These are phyloP conservation scores for Tylopilus orsonianus DNA, from an alignment of 1,284 basidiomycete species.

Conservation along the genomic window DNA sequence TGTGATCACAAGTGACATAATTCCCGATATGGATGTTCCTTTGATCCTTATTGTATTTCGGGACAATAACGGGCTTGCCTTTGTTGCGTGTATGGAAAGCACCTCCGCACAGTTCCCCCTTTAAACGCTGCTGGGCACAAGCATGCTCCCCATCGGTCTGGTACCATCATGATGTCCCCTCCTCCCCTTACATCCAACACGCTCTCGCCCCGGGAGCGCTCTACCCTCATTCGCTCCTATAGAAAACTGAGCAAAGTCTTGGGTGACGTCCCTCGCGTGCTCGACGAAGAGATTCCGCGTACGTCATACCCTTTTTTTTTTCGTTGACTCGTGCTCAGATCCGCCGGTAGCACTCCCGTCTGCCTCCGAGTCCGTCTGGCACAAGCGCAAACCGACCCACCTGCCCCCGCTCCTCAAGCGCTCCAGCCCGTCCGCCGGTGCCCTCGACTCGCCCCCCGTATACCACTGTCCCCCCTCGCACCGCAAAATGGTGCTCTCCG, in stretches of 20 bases:
- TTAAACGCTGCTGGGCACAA: conserved; percentile 3
- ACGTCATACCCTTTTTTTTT: no score
- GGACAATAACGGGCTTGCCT: conserved; percentile 21
- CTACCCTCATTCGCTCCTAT: conserved; percentile 55
- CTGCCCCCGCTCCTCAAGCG: conserved; percentile 26
- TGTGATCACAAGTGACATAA: no score
- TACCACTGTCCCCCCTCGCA: conserved; percentile 6
- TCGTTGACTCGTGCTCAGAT: no score
- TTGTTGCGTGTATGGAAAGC: conserved; percentile 23
- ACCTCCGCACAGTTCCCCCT: conserved; percentile 9
- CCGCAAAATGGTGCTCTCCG: conserved; percentile 19
- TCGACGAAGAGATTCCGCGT: conserved; percentile 36
- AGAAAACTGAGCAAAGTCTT: conserved; percentile 62
- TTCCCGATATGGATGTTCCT: conserved; percentile 4
- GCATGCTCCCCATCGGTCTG: conserved; percentile 10
- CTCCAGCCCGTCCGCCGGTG: background rate
- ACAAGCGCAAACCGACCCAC: conserved; percentile 30
- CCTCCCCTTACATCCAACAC: conserved; percentile 64
- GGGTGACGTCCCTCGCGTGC: conserved; percentile 57
- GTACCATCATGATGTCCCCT: conserved; percentile 35
- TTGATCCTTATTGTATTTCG: conserved; percentile 14
- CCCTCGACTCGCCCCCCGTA: conserved; percentile 3
- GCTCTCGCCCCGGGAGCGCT: conserved; percentile 51
- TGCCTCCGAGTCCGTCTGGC: conserved; percentile 20
- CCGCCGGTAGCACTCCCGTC: no score